Conservation (phyloP, 2,329 filamentous ascomycete genomes). For the Trichophyton equinum region DNA sequence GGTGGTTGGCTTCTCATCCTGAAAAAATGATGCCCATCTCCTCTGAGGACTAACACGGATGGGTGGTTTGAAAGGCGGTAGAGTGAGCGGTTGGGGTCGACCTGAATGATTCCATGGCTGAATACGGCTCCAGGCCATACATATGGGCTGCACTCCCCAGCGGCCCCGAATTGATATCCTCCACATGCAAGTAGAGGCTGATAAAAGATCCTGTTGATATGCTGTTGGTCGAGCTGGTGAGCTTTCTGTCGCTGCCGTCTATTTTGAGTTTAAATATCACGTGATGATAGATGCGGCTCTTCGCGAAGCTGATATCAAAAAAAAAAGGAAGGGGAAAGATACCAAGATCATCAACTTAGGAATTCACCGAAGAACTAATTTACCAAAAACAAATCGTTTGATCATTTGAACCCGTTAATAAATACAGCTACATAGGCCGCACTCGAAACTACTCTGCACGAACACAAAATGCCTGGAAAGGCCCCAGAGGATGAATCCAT, state of each 20-base stretch:
- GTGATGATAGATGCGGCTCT: not conserved
- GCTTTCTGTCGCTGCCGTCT: not conserved
- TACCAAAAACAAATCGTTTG: not conserved
- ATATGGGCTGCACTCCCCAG: not conserved
- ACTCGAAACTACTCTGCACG: not conserved
- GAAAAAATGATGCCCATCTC: not conserved
- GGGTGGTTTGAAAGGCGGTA: not conserved
- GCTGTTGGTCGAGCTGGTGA: not conserved
- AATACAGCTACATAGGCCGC: not conserved
- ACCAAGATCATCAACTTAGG: not conserved
- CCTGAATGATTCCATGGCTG: not conserved
- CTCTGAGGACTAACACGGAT: not conserved
- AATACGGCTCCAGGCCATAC: not conserved
- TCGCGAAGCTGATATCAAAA: not conserved
- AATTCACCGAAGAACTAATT: not conserved
- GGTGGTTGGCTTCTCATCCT: slow-evolving; percentile 37
- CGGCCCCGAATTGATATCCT: not conserved
- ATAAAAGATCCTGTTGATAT: not conserved
- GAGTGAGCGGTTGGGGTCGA: not conserved
- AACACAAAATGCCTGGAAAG: slow-evolving; percentile 25
- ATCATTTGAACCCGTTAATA: not conserved
- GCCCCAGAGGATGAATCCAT: slow-evolving; percentile 33
- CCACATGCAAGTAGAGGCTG: not conserved
- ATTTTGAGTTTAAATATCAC: not conserved
- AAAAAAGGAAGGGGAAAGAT: not conserved